Evolutionary conservation across 1,139 yeast genomes (phyloP).

Genomic region (Suhomyces bribrorum): DNA sequence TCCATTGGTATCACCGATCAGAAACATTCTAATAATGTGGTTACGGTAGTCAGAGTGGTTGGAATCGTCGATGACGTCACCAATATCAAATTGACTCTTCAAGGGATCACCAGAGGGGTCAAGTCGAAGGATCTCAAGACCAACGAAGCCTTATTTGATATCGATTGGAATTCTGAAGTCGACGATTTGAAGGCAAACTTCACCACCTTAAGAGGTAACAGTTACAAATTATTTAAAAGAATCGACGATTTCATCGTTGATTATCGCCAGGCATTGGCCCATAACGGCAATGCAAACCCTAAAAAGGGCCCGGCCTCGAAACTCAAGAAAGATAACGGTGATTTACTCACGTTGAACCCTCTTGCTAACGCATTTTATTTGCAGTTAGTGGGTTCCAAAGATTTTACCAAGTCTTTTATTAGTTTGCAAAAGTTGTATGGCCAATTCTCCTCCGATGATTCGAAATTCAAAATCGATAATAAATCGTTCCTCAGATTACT

Average conservation of each 20-base stretch:
- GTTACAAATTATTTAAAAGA: constrained; percentile 34
- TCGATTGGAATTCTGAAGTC: constrained; percentile 29
- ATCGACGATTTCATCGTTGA: constrained; percentile 46
- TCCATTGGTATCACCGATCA: constrained; percentile 15
- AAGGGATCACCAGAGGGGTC: constrained; percentile 47
- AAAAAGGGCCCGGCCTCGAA: constrained; percentile 4
- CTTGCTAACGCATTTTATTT: constrained; percentile 59
- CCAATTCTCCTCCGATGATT: constrained; percentile 23
- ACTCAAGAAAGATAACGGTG: constrained; percentile 17
- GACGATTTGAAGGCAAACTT: constrained; percentile 23
- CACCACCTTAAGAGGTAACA: constrained; percentile 25
- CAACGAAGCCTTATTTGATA: constrained; percentile 32
- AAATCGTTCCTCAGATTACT: constrained; percentile 40
- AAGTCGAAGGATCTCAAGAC: constrained; percentile 16
- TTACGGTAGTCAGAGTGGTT: constrained; percentile 51
- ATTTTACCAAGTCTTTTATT: constrained; percentile 43
- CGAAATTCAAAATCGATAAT: constrained; percentile 24
- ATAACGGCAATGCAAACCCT: constrained; percentile 8
- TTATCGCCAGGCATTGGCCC: constrained; percentile 35
- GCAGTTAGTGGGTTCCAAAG: constrained; percentile 52
- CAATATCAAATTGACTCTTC: constrained; percentile 50
- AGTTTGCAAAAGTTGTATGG: constrained; percentile 38
- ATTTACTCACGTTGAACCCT: constrained; percentile 58
- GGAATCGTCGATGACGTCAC: constrained; percentile 51
- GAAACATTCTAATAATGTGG: constrained; percentile 25